Percentiles rank a stretch among this genome's conserved stretches.
These are phyloP conservation scores for Salisapilia sapeloensis DNA, from an alignment of 352 stramenopile species.

Conservation along the genomic window DNA sequence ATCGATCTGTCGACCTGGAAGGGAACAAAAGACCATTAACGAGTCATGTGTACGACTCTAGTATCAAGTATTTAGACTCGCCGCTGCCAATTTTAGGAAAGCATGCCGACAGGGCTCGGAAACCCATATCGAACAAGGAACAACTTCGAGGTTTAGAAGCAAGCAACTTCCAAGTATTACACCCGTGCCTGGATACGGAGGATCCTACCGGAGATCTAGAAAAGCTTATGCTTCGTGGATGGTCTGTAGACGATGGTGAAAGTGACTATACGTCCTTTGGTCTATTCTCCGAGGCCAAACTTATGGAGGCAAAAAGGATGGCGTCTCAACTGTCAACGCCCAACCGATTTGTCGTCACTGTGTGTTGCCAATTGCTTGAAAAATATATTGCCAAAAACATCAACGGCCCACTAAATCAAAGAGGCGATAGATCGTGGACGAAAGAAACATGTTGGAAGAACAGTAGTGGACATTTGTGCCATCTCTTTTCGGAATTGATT, in stretches of 20 bases:
- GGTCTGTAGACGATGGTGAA: conserved; percentile 38
- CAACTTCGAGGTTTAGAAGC: too few species aligned
- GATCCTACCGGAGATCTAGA: conserved; percentile 43
- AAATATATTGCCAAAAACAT: conserved; percentile 24
- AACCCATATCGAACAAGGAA: too few species aligned
- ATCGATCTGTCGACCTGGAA: too few species aligned
- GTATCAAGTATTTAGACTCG: too few species aligned
- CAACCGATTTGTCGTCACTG: conserved; percentile 58
- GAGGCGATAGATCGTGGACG: too few species aligned
- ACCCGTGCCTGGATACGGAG: conserved; percentile 29
- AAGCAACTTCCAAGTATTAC: conserved; percentile 36
- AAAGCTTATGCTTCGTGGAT: conserved; percentile 39
- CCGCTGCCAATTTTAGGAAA: too few species aligned
- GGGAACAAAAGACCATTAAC: too few species aligned
- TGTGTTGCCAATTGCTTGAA: conserved; percentile 45
- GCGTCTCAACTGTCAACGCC: conserved; percentile 45
- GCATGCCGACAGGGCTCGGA: too few species aligned
- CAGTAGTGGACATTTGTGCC: background rate
- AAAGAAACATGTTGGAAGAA: too few species aligned
- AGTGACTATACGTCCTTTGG: conserved; percentile 37
- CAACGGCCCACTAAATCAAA: too few species aligned
- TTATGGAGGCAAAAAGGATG: conserved; percentile 61
- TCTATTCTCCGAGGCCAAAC: conserved; percentile 66
- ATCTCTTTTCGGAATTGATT: background rate
- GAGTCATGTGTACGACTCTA: too few species aligned